Evolutionary conservation across 228 moss, liverwort and hornwort genomes (phyloP).

Genomic region (Sphagnum magellanicum): DNA sequence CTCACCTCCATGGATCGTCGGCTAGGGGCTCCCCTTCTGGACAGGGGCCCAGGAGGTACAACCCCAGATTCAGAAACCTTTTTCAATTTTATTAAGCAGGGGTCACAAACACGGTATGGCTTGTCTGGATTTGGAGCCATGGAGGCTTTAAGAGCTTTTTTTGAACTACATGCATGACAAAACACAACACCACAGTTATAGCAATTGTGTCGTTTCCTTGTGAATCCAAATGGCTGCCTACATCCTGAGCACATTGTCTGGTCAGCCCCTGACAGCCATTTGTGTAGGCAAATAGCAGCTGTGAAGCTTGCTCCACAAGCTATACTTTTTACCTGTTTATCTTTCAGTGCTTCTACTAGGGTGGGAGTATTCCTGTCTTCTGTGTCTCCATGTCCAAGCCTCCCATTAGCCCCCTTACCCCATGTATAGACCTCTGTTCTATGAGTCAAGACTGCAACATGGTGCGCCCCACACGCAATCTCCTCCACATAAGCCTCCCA

Average conservation of each 20-base stretch:
- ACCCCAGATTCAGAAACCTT: conserved; percentile 69
- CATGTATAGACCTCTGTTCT: conserved; percentile 97
- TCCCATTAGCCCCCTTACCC: conserved; percentile 93
- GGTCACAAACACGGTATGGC: conserved; percentile 86
- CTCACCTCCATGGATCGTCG: conserved; percentile 60
- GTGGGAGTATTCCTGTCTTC: conserved; percentile 75
- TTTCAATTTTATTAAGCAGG: conserved; percentile 73
- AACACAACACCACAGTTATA: conserved; percentile 96
- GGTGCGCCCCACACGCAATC: conserved; percentile 83
- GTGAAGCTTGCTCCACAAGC: conserved; percentile 89
- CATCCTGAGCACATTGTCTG: conserved; percentile 90
- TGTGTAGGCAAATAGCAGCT: conserved; percentile 87
- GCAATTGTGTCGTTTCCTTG: conserved; percentile 95
- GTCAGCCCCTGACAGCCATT: conserved; percentile 93
- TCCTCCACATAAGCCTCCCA: conserved; percentile 79
- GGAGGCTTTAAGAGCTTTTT: conserved; percentile 80
- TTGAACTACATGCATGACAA: conserved; percentile 92
- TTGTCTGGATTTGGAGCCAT: conserved; percentile 80
- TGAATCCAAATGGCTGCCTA: conserved; percentile 80
- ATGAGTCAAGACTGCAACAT: conserved; percentile 88
- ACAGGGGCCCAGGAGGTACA: conserved; percentile 22
- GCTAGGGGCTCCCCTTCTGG: conserved; percentile 35
- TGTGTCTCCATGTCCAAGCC: conserved; percentile 85
- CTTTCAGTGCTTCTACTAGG: conserved; percentile 80
- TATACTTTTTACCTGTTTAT: conserved; percentile 92